Base-by-base conservation (phyloP, 345 rosid genomes). In the Turnera subulata region DNA sequence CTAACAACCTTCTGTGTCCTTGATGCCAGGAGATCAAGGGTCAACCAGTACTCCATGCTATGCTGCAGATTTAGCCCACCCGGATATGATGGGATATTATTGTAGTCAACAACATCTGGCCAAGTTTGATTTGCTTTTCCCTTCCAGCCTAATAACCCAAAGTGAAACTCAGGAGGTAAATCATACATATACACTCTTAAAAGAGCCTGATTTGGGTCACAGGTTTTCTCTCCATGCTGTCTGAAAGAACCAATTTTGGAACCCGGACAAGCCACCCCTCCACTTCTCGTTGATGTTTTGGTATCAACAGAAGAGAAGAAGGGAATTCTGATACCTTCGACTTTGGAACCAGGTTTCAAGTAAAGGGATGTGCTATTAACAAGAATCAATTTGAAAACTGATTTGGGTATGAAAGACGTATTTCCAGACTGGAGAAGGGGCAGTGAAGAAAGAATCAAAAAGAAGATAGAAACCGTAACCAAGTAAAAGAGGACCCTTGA, bases 1-100 rank as follows among this genome's bases (percentile, higher is more conserved):
- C 86, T 73, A 55, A 55, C 67, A 24, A 70, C 56, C 56, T 63
- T 68, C 25, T 58, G 58, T 46, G 20, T 67, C 53, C 78, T 76
- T 47, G 98, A 86, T 63, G 89, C 78, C 62, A 89, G 83, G 39
- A 92, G 73, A 73, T 92, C 96, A 56, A 89, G 91, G 53, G 96
- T 83, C 48, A 92, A 76, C 96, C 98, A 92, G 63, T 92, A 92
- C 77, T 92, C 96, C 22, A 84, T 80, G 73, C 96, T 89, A 24
- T 92, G 98, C 71, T 92, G 98, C 43, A 88, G 60, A 63, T 86
- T 86, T 71, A 89, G 80, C 51, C 96, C 69, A 56, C 97, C 95
- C 5, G 91, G 89, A 58, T 90, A 87, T 17, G 71, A 56, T 23
- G 91, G 92, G 52, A 87, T 45, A 45, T 39, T 55, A 59, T 62